phyloP scores from a whole-genome alignment of 495 filamentous ascomycete species.

The Penicillium cataractarum region DNA sequence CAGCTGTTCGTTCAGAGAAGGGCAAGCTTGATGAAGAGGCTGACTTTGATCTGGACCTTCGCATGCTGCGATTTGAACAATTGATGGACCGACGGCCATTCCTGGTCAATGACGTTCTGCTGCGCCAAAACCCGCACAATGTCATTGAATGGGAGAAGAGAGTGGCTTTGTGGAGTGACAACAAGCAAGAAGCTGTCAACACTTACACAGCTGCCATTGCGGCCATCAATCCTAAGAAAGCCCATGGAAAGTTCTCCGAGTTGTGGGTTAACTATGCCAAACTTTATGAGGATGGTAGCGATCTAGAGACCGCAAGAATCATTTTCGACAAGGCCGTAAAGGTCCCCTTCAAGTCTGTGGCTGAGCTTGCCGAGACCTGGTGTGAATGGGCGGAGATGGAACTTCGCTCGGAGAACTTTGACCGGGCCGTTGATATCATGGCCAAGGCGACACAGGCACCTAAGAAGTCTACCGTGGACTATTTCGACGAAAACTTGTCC shows the following conservation, averaged over 20 bases:
- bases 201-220: constrained; percentile 95
- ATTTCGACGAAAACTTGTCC: constrained; percentile 92
- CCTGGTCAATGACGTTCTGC: constrained; percentile 92
- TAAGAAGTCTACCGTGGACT: constrained; percentile 93
- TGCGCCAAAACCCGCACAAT: constrained; percentile 95
- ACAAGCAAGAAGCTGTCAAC: constrained; percentile 86
- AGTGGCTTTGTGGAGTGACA: constrained; percentile 92
- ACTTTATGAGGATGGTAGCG: constrained; percentile 90
- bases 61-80: constrained; percentile 97
- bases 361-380: constrained; percentile 97
- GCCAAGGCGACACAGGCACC: constrained; percentile 94
- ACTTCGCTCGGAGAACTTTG: constrained; percentile 92
- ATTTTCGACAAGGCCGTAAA: constrained; percentile 99
- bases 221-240: constrained; percentile 92
- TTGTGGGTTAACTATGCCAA: constrained; percentile 98
- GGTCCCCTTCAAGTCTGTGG: constrained; percentile 93
- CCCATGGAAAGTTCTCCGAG: constrained; percentile 90
- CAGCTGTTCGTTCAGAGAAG: constrained; percentile 79
- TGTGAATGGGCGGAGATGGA: constrained; percentile 99
- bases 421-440: constrained; percentile 93
- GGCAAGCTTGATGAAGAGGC: constrained; percentile 80
- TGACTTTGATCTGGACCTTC: constrained; percentile 94
- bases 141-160: constrained; percentile 97
- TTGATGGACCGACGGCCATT: constrained; percentile 97
- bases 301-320: constrained; percentile 80